Evolutionary conservation across 176 grass and related monocot genomes (phyloP), one percentile per base, ranked within the genome.

Genomic region (Pontederia paniculata): DNA sequence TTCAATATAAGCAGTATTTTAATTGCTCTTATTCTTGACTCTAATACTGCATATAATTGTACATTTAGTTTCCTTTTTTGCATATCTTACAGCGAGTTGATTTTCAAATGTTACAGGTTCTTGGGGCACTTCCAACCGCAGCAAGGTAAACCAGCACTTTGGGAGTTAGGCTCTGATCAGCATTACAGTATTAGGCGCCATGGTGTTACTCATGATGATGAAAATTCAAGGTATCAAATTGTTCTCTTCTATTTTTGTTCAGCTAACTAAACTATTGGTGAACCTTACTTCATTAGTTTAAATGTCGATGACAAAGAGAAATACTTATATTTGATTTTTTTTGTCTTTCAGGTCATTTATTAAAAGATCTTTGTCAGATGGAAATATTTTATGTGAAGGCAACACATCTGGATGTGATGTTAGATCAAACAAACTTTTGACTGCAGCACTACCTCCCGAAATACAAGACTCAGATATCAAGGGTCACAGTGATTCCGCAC

Each of bases 91-190:
- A 37, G 28, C 0, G 28, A 37, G 28, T 37, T 37, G 11, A 42
- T 12, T 71, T 50, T 59, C 17, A 11, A 10, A 59, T 54, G 62
- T 52, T 70, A 21, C 65, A 98, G 94, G 23, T 98, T 98, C 45
- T 70, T 98, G 62, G 94, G 94, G 15, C 85, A 96, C 76, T 96
- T 96, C 45, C 86, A 89, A 75, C 91, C 91, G 22, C 85, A 96
- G 56, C 74, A 81, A 59, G 82, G 67, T 19, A 96, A 86, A 86
- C 82, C 86, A 21, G 77, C 91, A 17, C 67, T 96, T 57, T 96
- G 86, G 91, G 88, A 89, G 68, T 73, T 96, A 71, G 79, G 83
- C 54, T 96, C 85, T 18, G 85, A 96, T 78, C 86, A 96, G 66
- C 82, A 96, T 63, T 83, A 87, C 65, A 96, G 81, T 57, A 68